Base-by-base conservation (phyloP, 2,329 filamentous ascomycete genomes). In the Lecanicillium sp. region DNA sequence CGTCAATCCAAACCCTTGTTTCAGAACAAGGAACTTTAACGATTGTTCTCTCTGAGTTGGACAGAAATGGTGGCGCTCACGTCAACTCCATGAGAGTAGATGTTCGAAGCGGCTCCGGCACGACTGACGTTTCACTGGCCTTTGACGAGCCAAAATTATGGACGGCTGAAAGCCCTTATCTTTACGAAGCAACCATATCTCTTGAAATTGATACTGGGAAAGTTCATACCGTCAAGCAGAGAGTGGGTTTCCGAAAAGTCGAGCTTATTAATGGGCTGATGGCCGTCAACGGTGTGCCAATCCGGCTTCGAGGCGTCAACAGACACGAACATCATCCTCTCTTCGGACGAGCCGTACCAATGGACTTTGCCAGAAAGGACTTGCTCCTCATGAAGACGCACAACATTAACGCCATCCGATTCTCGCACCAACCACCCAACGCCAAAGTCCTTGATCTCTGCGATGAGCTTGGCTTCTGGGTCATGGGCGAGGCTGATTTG, bases 401-500 rank as follows among this genome's bases (percentile, higher is more conserved):
- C 62, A 85, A 85, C 49, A 70, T 86, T 59, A 86, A 87, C 46
- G 77, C 81, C 1, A 66, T 87, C 5, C 76, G 82, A 0, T 80
- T 74, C 37, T 80, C 74, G 2, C 82, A 87, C 51, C 79, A 86
- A 44, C 77, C 79, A 0, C 78, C 75, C n/a, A 71, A 82, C 46
- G 71, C 74, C 1, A 61, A 65, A 3, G 50, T 84, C 2, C 74
- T 77, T 22, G 74, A 77, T 36, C 58, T 83, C 2, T 73, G 74
- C 5, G 77, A 83, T 46, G 76, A 82, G 53, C 64, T 83, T n/a
- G 79, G 79, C 0, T 61, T 83, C 10, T 83, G 77, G 72, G 71
- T 72, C 3, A 68, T 72, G 45, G 67, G 68, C 33, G 68, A 72
- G 44, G 66, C 68, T 4, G 68, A 72, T 36, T 61, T 72, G 0